A percentile compares a stretch with the other conserved stretches of the same genome.
These are phyloP conservation scores for Penicillium frequentans DNA, from an alignment of 2,329 filamentous ascomycete genomes.

Conservation along the genomic window DNA sequence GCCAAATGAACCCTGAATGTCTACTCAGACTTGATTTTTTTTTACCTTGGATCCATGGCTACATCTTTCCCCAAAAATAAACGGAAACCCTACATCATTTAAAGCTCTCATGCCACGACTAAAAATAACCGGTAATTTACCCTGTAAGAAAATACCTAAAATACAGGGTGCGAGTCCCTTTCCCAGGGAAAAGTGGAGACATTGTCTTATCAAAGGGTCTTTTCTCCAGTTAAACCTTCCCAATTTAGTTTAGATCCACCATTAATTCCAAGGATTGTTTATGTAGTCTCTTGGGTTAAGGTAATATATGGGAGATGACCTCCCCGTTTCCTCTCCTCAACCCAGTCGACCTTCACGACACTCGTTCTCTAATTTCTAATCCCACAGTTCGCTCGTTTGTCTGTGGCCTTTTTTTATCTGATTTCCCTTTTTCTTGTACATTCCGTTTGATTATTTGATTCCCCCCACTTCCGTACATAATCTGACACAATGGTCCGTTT, in stretches of 20 bases:
- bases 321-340: neutral
- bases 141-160: no score
- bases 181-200: no score
- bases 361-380: constrained; percentile 7
- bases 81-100: no score
- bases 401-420: constrained; percentile 10
- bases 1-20: neutral
- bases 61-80: no score
- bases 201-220: neutral
- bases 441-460: constrained; percentile 14
- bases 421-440: constrained; percentile 6
- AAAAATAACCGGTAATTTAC: no score
- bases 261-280: neutral
- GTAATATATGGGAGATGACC: neutral
- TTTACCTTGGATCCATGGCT: neutral
- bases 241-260: neutral
- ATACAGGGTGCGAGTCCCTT: no score
- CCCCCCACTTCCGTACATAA: constrained; percentile 16
- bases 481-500: constrained; percentile 38
- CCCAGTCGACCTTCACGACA: constrained; percentile 3
- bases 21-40: neutral
- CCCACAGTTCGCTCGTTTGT: constrained; percentile 21
- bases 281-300: neutral
- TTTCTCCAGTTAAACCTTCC: neutral
- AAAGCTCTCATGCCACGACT: no score